Evolutionary conservation across 2,329 filamentous ascomycete genomes (phyloP).

Genomic region (Penicillium concentricum): DNA sequence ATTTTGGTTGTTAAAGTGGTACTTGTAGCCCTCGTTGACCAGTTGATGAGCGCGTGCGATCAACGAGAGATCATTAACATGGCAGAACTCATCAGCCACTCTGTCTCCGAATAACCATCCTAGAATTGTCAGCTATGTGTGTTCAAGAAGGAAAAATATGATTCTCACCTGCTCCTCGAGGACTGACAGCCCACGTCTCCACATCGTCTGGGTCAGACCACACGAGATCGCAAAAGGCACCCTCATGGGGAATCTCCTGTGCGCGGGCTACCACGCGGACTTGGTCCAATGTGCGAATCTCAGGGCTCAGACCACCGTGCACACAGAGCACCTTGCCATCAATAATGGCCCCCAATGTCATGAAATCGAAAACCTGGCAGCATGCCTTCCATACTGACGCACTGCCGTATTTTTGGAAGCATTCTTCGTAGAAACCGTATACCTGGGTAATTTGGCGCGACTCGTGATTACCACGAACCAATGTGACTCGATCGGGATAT

Average conservation of each 20-base stretch:
- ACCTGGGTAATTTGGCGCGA: conserved; percentile 96
- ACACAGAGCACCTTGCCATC: conserved; percentile 73
- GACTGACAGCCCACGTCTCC: conserved; percentile 68
- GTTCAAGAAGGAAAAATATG: conserved; percentile 39
- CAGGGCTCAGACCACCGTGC: conserved; percentile 54
- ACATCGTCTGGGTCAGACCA: conserved; percentile 74
- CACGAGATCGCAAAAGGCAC: conserved; percentile 73
- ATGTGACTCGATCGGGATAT: conserved; percentile 94
- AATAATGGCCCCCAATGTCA: conserved; percentile 82
- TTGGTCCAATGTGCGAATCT: conserved; percentile 52
- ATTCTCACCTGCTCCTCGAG: conserved; percentile 61
- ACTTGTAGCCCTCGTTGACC: conserved; percentile 80
- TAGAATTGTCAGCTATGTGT: conserved; percentile 20
- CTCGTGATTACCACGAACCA: conserved; percentile 94
- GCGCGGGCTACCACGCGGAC: conserved; percentile 71
- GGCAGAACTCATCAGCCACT: conserved; percentile 73
- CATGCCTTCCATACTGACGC: conserved; percentile 97
- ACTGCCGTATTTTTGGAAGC: conserved; percentile 90
- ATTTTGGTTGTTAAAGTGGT: conserved; percentile 91
- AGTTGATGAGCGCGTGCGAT: conserved; percentile 73
- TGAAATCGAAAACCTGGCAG: conserved; percentile 96
- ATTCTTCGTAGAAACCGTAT: conserved; percentile 98
- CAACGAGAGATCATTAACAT: conserved; percentile 69
- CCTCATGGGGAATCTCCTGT: conserved; percentile 74
- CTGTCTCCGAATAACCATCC: conserved; percentile 68